phyloP scores from a whole-genome alignment of 2,329 filamentous ascomycete genomes.

The Lasiodiplodia hormozganensis region DNA sequence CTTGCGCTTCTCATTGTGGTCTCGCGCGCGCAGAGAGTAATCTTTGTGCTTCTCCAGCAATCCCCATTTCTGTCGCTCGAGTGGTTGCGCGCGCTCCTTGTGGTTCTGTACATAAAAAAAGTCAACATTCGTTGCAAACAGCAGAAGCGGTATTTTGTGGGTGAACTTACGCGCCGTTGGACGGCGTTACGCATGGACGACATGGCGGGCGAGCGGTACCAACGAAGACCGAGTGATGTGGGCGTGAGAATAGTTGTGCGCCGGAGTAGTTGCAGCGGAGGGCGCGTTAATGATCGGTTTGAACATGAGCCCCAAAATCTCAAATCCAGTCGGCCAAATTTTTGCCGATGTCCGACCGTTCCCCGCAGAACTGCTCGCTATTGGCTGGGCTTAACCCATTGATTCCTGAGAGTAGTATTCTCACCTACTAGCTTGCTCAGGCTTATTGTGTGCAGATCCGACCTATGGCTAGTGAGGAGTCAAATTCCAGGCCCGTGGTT shows the following conservation, averaged over 20 bases:
- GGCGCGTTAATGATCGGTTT: neutral
- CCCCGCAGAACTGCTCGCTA: neutral
- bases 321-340: constrained; percentile 14
- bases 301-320: constrained; percentile 12
- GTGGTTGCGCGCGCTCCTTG: constrained; percentile 85
- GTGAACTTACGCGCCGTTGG: constrained; percentile 27
- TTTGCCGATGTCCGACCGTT: constrained; percentile 6
- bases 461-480: too few relatives aligned
- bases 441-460: too few relatives aligned
- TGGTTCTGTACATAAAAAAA: constrained; percentile 70
- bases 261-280: neutral
- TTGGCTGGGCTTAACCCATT: too few relatives aligned
- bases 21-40: constrained; percentile 69
- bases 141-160: neutral
- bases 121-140: neutral
- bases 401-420: neutral
- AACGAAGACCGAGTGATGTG: neutral
- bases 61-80: constrained; percentile 83
- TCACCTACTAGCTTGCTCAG: too few relatives aligned
- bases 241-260: neutral
- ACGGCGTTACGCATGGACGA: constrained; percentile 42
- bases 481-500: too few relatives aligned
- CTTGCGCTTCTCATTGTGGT: constrained; percentile 68
- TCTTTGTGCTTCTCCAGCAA: constrained; percentile 96
- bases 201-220: constrained; percentile 16